A percentile compares a stretch with the other conserved stretches of the same genome.
These are phyloP conservation scores for Kregervanrija fluxuum DNA, from an alignment of 805 yeast genomes.

Conservation along the genomic window DNA sequence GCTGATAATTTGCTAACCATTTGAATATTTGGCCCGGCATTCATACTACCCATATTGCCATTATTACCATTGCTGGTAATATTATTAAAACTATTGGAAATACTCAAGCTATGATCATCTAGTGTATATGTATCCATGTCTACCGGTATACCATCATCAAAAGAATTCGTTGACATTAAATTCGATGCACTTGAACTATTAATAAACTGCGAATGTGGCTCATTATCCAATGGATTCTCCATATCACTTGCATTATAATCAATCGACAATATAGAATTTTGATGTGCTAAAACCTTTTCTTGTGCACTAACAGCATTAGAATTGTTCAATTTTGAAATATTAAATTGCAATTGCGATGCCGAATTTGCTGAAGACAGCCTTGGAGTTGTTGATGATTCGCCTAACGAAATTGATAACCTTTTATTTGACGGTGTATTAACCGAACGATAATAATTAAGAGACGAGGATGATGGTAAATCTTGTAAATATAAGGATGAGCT, in stretches of 20 bases:
- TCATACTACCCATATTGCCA: constrained; percentile 8
- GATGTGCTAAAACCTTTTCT: constrained; percentile 14
- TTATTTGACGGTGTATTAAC: constrained; percentile 21
- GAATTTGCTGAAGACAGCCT: constrained; percentile 12
- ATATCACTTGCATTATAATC: constrained; percentile 1
- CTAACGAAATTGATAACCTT: constrained; percentile 28
- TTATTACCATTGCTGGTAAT: too few species aligned
- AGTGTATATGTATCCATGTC: constrained; percentile 8
- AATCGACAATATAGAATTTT: constrained; percentile 11
- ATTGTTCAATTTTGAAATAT: constrained; percentile 2
- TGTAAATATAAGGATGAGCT: constrained; percentile 21
- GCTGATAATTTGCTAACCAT: constrained; percentile 68
- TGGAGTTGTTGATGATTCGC: constrained; percentile 45
- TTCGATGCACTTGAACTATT: constrained; percentile 1
- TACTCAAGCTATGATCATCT: constrained; percentile 8
- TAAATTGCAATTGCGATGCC: constrained; percentile 9
- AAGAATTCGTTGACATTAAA: neutral
- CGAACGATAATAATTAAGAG: constrained; percentile 13
- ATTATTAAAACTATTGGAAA: constrained; percentile 4
- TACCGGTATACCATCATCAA: constrained; percentile 8
- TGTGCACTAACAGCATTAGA: constrained; percentile 9
- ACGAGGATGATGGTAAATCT: constrained; percentile 24
- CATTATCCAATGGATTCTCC: too few species aligned
- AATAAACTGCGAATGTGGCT: too few species aligned
- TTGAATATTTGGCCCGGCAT: constrained; percentile 39